Conservation (phyloP, 2,329 filamentous ascomycete species). For the Colletotrichum scovillei region DNA sequence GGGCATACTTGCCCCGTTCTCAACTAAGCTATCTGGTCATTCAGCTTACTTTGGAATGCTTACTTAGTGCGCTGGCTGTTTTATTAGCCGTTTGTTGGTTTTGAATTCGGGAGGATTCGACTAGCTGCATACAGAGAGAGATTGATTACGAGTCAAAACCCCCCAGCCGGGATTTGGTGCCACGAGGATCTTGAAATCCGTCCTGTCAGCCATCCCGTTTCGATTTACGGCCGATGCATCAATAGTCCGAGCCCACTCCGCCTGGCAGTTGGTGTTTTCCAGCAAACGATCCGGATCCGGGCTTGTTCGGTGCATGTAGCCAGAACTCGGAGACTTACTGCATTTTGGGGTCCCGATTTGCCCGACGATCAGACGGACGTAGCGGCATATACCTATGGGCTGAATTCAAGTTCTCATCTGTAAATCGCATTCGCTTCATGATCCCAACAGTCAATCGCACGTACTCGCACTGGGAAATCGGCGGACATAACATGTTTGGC, state of each 20-base stretch:
- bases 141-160: neutral
- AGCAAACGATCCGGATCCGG: neutral
- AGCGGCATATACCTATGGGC: neutral
- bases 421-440: no score
- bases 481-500: no score
- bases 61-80: neutral
- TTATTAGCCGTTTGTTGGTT: neutral
- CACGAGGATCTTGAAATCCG: neutral
- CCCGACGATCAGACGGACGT: neutral
- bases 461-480: no score
- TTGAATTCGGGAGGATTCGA: neutral
- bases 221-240: neutral
- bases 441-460: no score
- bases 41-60: neutral
- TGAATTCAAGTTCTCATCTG: neutral
- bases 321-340: neutral
- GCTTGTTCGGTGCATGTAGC: neutral
- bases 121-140: neutral
- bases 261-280: neutral
- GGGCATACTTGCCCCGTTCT: neutral
- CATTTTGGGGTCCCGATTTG: neutral
- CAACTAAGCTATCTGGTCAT: neutral
- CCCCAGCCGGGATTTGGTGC: neutral
- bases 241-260: neutral
- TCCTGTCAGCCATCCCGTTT: neutral